Base-by-base conservation (phyloP, 352 stramenopile species). In the Pythium grandisporangium region DNA sequence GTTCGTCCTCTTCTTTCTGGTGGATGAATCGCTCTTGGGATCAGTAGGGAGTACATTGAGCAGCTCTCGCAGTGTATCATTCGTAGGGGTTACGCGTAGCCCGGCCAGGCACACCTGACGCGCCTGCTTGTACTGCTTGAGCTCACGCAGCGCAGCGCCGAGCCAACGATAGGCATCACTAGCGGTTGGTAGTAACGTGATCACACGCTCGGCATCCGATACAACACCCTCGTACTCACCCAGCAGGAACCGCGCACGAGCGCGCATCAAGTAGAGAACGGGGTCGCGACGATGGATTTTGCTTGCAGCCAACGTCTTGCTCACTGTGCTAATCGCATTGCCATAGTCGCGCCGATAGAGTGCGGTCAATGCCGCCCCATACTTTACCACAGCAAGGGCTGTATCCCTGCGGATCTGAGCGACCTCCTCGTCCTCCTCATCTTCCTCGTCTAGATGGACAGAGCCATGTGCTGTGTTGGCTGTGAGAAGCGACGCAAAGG, bases 331-430 rank as follows among this genome's bases (percentile, higher is more conserved):
- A 7, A 57, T 44, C 6, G 37, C 36, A 26, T 57, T 57, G 32
- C 49, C 49, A 46, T 42, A 57, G 33, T 57, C 49, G 12, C 43
- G 37, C 12, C 49, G 49, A 26, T 51, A 52, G 17, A 57, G 19
- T 24, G 24, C 42, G 36, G 47, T 24, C 4, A 57, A 32, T 16
- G 37, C 30, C 1, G n/a, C 25, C 12, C 43, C 37, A 32, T 57
- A 57, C 3, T 30, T 27, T n/a, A n/a, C n/a, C n/a, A n/a, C n/a
- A n/a, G n/a, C n/a, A n/a, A n/a, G n/a, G n/a, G n/a, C n/a, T n/a
- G n/a, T n/a, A n/a, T n/a, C n/a, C n/a, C n/a, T n/a, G n/a, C n/a
- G n/a, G n/a, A n/a, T n/a, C n/a, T n/a, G n/a, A n/a, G n/a, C n/a
- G n/a, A n/a, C n/a, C 23, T 21, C 26, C 14, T 48, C 29, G 25